Conservation (phyloP, 257 asterid genomes). For the Agastache rugosa region DNA sequence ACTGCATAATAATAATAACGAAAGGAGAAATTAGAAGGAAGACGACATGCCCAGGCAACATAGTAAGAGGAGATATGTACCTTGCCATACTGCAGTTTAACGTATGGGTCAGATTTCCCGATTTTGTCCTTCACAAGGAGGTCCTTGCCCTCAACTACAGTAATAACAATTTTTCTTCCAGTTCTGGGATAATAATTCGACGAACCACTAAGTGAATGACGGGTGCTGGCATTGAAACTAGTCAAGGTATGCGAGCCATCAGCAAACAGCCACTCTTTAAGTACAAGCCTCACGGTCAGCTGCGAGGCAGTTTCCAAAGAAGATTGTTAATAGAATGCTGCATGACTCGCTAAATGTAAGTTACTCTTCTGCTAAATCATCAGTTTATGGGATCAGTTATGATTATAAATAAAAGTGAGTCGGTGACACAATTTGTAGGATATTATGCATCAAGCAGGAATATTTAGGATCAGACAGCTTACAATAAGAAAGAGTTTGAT, state of each 20-base stretch:
- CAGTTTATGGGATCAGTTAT: background rate
- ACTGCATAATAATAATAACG: background rate
- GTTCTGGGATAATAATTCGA: constrained; percentile 60
- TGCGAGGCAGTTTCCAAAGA: constrained; percentile 49
- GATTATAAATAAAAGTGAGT: background rate
- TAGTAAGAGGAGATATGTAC: constrained; percentile 44
- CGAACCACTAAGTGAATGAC: constrained; percentile 52
- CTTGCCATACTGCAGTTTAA: constrained; percentile 91
- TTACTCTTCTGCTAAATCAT: background rate
- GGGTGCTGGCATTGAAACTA: constrained; percentile 50
- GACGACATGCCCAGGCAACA: background rate
- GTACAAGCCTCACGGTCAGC: constrained; percentile 79
- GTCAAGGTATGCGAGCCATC: constrained; percentile 77
- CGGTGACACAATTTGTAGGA: background rate
- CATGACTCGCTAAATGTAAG: background rate
- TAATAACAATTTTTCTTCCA: constrained; percentile 76
- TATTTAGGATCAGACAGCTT: background rate
- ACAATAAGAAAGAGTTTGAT: background rate
- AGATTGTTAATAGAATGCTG: constrained; percentile 16
- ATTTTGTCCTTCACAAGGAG: constrained; percentile 73
- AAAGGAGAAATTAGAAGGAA: background rate
- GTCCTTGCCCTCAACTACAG: constrained; percentile 82
- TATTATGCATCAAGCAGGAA: background rate
- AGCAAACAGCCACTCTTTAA: constrained; percentile 96
- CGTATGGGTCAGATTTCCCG: constrained; percentile 82